These are phyloP conservation scores for Saccharomycopsis oosterbeekiorum DNA, from an alignment of 805 yeast genomes.

Conservation along the genomic window DNA sequence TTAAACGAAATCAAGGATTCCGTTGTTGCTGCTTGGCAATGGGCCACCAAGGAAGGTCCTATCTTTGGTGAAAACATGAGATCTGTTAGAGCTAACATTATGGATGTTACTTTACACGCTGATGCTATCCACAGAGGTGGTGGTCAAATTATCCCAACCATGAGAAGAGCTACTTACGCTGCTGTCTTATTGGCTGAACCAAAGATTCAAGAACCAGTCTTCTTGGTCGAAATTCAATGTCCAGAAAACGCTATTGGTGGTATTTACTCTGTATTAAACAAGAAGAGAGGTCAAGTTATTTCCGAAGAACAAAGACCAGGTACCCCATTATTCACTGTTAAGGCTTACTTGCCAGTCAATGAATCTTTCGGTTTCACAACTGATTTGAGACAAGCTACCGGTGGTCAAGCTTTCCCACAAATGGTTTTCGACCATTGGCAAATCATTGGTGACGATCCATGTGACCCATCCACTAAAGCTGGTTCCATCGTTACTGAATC, in stretches of 20 bases:
- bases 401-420: conserved; percentile 99
- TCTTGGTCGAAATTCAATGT: conserved; percentile 98
- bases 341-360: conserved; percentile 99
- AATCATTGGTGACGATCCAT: conserved; percentile 82
- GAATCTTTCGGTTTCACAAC: conserved; percentile 99
- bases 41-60: conserved; percentile 99
- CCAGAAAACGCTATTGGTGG: conserved; percentile 99
- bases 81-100: conserved; percentile 93
- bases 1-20: conserved; percentile 98
- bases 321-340: conserved; percentile 98
- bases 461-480: conserved; percentile 71
- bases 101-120: conserved; percentile 98
- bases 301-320: conserved; percentile 99
- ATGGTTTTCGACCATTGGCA: conserved; percentile 99
- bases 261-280: conserved; percentile 98
- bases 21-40: conserved; percentile 99
- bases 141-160: conserved; percentile 99
- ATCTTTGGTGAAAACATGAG: conserved; percentile 93
- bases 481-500: conserved; percentile 54
- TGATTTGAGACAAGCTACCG: conserved; percentile 99
- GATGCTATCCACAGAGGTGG: conserved; percentile 99
- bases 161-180: conserved; percentile 99
- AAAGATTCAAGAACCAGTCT: conserved; percentile 98
- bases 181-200: conserved; percentile 97
- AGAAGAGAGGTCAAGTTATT: conserved; percentile 98